phyloP scores from a whole-genome alignment of 495 filamentous ascomycete genomes.

The Daldinia caldariorum region DNA sequence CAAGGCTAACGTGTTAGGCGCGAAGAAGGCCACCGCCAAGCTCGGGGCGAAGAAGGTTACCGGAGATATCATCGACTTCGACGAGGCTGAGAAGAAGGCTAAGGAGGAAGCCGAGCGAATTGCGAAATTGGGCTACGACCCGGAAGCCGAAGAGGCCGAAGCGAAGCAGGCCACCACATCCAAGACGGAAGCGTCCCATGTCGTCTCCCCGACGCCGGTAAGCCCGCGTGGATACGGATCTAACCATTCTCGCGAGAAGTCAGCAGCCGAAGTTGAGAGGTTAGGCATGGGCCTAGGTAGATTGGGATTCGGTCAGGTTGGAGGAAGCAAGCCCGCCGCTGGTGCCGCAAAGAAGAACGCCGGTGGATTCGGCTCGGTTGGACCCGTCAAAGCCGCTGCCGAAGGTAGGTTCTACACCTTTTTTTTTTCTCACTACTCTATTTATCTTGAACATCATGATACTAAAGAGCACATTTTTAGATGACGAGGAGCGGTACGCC shows the following conservation, averaged over 20 bases:
- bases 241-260: conserved; percentile 65
- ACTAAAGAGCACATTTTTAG: conserved; percentile 53
- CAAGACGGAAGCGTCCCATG: conserved; percentile 62
- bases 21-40: conserved; percentile 82
- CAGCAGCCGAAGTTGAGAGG: conserved; percentile 79
- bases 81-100: conserved; percentile 95
- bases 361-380: conserved; percentile 87
- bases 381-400: conserved; percentile 69
- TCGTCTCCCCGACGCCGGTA: conserved; percentile 78
- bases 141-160: conserved; percentile 80
- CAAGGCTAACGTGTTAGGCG: conserved; percentile 85
- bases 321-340: conserved; percentile 66
- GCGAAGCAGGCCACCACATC: conserved; percentile 62
- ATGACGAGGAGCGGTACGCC: conserved; percentile 77
- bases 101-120: conserved; percentile 97
- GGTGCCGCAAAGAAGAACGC: conserved; percentile 74
- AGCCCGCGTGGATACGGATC: conserved; percentile 74
- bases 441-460: neutral
- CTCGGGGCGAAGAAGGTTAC: conserved; percentile 91
- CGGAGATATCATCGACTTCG: conserved; percentile 87
- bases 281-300: conserved; percentile 89
- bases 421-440: neutral
- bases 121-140: conserved; percentile 97
- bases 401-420: conserved; percentile 67
- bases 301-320: conserved; percentile 91